Percentiles rank a stretch among this genome's conserved stretches.
These are phyloP conservation scores for Citrullus colocynthis DNA, from an alignment of 306 rosid genomes.

Conservation along the genomic window DNA sequence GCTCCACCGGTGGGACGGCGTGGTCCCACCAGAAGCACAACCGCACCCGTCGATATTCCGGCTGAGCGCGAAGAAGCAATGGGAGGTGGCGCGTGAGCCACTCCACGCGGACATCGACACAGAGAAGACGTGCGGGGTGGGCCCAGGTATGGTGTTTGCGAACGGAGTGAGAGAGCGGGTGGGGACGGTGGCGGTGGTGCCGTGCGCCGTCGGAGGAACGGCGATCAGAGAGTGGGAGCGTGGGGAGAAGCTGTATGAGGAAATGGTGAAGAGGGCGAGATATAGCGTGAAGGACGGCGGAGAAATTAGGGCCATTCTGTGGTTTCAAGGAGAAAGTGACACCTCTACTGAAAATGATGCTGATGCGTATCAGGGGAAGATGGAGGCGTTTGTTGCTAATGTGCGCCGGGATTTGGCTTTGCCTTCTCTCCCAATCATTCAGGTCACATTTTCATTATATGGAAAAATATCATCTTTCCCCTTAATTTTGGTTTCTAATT, in stretches of 20 bases:
- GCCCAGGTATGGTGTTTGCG: conserved; percentile 72
- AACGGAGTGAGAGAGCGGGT: conserved; percentile 33
- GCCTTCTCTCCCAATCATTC: conserved; percentile 62
- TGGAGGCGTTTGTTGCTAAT: conserved; percentile 50
- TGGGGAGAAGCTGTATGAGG: conserved; percentile 56
- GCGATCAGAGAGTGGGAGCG: conserved; percentile 89
- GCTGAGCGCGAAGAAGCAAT: conserved; percentile 36
- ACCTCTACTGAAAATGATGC: conserved; percentile 30
- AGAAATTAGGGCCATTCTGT: conserved; percentile 46
- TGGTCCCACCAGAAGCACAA: conserved; percentile 42
- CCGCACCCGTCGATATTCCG: conserved; percentile 47
- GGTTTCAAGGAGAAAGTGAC: conserved; percentile 93
- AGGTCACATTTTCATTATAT: conserved; percentile 23
- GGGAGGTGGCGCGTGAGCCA: conserved; percentile 67
- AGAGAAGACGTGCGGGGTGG: conserved; percentile 48
- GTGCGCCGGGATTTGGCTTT: conserved; percentile 48
- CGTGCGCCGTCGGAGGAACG: conserved; percentile 84
- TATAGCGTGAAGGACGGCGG: conserved; percentile 36
- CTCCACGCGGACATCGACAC: conserved; percentile 69
- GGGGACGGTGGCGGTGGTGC: conserved; percentile 43
- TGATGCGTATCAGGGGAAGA: conserved; percentile 38
- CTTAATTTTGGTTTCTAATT: too few species aligned
- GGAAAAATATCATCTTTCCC: too few species aligned
- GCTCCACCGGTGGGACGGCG: conserved; percentile 48
- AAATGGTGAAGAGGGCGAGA: conserved; percentile 50